Base-by-base conservation (phyloP, 2,329 filamentous ascomycete species). In the Dichotomopilus funicola region DNA sequence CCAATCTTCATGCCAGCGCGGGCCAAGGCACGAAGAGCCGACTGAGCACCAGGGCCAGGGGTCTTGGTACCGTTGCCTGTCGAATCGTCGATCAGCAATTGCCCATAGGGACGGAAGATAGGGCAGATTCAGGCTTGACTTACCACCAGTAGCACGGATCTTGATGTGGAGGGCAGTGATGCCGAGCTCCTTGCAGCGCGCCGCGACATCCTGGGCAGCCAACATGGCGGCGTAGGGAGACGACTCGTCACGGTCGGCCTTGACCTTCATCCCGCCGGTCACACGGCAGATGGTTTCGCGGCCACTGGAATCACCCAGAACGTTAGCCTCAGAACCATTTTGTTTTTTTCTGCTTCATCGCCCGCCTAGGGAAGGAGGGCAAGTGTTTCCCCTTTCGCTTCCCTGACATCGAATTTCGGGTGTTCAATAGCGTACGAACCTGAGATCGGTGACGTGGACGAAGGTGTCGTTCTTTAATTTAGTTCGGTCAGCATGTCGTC, bases 201-300 rank as follows among this genome's bases (percentile, higher is more conserved):
- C 80, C 71, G 94, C 94, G 74, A 95, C 91, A 76, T 96, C 91
- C 85, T 99, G 94, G 66, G 94, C 94, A 79, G 94, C 94, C 89
- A 99, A 91, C 94, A 99, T 99, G 80, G 94, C 94, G 72, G 94
- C 94, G 85, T 99, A 99, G 71, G 94, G 94, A 68, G 94, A 97
- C 72, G 92, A 97, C 84, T 99, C 94, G 81, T 99, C 94, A 85
- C 94, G 92, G 75, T 99, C 91, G 78, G 91, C 91, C 88, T 99
- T 99, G 86, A 99, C 94, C 86, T 99, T 99, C 94, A 99, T 99
- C 75, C 95, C 95, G 82, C 95, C 94, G 71, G 95, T 99, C 69
- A 99, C 92, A 89, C 94, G 91, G 86, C 86, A 89, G 82, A 99
- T 96, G 80, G 95, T 99, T 88, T 99, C 94, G 80, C 94, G 94